Conservation (phyloP, 192 early-diverging fungal species). For the Geosiphon pyriformis region DNA sequence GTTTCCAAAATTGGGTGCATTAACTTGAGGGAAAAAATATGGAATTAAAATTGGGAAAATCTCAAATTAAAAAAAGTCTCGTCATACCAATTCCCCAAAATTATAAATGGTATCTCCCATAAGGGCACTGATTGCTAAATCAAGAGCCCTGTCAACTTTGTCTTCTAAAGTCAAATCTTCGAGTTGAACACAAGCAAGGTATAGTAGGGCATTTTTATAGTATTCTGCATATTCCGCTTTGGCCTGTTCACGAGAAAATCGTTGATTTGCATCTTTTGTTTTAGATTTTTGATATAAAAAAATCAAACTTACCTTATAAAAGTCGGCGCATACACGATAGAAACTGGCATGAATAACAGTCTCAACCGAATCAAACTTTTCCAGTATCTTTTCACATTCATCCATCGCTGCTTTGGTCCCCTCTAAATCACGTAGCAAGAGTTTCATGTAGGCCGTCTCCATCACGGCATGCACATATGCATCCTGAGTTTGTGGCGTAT, state of each 20-base stretch:
- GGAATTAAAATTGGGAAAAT: slow-evolving; percentile 7
- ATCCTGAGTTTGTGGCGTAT: slow-evolving; percentile 64
- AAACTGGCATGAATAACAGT: slow-evolving; percentile 88
- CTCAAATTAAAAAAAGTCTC: not conserved
- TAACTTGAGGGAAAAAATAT: slow-evolving; percentile 52
- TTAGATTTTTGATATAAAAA: too few species aligned
- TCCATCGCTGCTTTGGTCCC: slow-evolving; percentile 82
- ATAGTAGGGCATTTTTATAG: slow-evolving; percentile 92
- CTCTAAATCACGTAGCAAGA: slow-evolving; percentile 73
- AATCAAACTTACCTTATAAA: slow-evolving; percentile 84
- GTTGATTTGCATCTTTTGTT: too few species aligned
- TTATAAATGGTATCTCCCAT: slow-evolving; percentile 97
- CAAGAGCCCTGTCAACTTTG: slow-evolving; percentile 84
- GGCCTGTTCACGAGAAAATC: slow-evolving; percentile 42
- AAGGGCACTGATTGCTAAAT: slow-evolving; percentile 84
- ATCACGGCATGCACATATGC: slow-evolving; percentile 81
- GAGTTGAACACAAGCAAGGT: slow-evolving; percentile 84
- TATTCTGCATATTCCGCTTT: slow-evolving; percentile 89
- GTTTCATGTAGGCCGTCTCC: slow-evolving; percentile 81
- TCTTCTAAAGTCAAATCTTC: slow-evolving; percentile 73
- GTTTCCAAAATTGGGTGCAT: slow-evolving; percentile 85
- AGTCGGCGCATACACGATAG: slow-evolving; percentile 93
- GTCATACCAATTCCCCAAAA: slow-evolving; percentile 93
- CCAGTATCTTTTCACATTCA: slow-evolving; percentile 78
- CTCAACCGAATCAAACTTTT: slow-evolving; percentile 68